Evolutionary conservation across 768 basidiomycete species (phyloP).

Genomic region (Cyclocybe cylindracea): DNA sequence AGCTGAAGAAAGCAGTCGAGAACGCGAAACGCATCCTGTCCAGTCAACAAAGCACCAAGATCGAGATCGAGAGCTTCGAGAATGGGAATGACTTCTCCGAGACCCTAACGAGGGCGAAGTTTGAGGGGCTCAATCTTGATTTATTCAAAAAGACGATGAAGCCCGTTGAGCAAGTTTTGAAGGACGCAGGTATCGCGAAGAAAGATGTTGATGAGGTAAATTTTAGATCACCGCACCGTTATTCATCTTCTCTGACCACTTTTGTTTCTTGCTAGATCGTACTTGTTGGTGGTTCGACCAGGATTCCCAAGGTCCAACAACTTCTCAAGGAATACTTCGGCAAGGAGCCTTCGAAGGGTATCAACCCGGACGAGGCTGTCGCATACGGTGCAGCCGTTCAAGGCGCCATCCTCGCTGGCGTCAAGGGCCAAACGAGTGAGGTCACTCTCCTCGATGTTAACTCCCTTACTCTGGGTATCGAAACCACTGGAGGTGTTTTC

Average conservation of each 20-base stretch:
- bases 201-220: slow-evolving; percentile 72
- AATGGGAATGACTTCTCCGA: slow-evolving; percentile 78
- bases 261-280: slow-evolving; percentile 33
- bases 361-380: slow-evolving; percentile 77
- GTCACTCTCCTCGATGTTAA: slow-evolving; percentile 57
- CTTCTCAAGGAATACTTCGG: slow-evolving; percentile 69
- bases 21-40: slow-evolving; percentile 74
- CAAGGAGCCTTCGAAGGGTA: slow-evolving; percentile 66
- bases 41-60: slow-evolving; percentile 42
- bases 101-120: slow-evolving; percentile 80
- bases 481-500: no score
- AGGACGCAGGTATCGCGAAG: slow-evolving; percentile 80
- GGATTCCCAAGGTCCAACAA: slow-evolving; percentile 70
- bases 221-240: not conserved
- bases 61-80: slow-evolving; percentile 72
- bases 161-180: slow-evolving; percentile 82
- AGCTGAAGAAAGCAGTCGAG: slow-evolving; percentile 72
- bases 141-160: slow-evolving; percentile 83
- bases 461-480: slow-evolving; percentile 51
- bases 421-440: slow-evolving; percentile 50
- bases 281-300: slow-evolving; percentile 64
- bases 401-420: slow-evolving; percentile 64
- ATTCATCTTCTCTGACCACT: not conserved
- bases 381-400: slow-evolving; percentile 76
- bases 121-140: slow-evolving; percentile 84